These are phyloP conservation scores for Quercus robur DNA, from an alignment of 306 rosid species.

Conservation along the genomic window DNA sequence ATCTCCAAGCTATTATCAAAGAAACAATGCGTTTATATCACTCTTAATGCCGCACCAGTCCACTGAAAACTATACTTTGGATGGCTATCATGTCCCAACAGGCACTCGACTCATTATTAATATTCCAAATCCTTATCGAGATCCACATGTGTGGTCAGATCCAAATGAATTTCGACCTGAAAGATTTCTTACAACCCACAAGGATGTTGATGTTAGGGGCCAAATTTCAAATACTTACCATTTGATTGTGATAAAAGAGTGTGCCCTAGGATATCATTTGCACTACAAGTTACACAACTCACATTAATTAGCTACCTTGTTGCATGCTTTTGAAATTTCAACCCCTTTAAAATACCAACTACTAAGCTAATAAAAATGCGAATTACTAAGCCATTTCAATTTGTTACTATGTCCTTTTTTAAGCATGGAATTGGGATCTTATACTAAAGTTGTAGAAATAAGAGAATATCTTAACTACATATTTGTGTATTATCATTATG, in stretches of 20 bases:
- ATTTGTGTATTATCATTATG: too few species aligned
- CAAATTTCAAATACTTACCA: conserved; percentile 21
- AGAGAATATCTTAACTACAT: too few species aligned
- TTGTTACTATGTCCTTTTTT: too few species aligned
- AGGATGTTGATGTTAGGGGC: conserved; percentile 19
- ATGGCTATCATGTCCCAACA: conserved; percentile 10
- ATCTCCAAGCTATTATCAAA: conserved; percentile 25
- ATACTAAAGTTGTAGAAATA: too few species aligned
- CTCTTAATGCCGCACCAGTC: conserved; percentile 15
- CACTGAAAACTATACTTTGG: conserved; percentile 18
- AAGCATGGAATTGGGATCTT: too few species aligned
- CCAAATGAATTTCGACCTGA: conserved; percentile 20
- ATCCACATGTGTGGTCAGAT: conserved; percentile 32
- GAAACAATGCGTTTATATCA: conserved; percentile 36
- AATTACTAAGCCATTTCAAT: too few species aligned
- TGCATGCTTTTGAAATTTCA: conserved; percentile 11
- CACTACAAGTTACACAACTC: conserved; percentile 9
- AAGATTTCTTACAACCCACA: conserved; percentile 12
- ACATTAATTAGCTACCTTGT: conserved; percentile 12
- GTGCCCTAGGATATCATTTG: conserved; percentile 25
- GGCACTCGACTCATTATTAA: conserved; percentile 24
- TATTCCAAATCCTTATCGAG: conserved; percentile 8
- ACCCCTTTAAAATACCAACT: too few species aligned
- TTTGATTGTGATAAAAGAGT: conserved; percentile 35
- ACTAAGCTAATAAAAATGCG: too few species aligned